Evolutionary conservation across 1,284 basidiomycete genomes (phyloP).

Genomic region (Earliella scabrosa): DNA sequence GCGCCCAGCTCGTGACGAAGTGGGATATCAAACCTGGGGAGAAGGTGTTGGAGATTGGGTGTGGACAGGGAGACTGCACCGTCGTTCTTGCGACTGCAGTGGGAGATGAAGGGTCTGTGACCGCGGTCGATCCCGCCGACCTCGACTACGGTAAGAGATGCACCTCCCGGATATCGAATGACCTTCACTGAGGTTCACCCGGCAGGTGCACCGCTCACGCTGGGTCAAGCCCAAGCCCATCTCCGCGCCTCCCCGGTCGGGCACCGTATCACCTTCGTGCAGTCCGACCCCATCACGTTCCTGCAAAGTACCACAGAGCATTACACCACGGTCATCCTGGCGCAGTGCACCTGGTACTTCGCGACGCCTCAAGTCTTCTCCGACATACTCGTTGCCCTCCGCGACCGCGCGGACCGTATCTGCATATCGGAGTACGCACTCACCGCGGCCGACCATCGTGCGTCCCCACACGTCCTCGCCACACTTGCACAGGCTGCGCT

Average conservation of each 20-base stretch:
- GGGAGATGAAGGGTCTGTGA: slow-evolving; percentile 42
- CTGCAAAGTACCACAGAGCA: slow-evolving; percentile 28
- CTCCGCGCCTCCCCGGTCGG: slow-evolving; percentile 39
- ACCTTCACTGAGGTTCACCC: too few species aligned
- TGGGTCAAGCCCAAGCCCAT: slow-evolving; percentile 44
- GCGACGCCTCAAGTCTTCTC: slow-evolving; percentile 37
- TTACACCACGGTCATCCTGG: slow-evolving; percentile 43
- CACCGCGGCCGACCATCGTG: slow-evolving; percentile 27
- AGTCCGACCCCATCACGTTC: slow-evolving; percentile 39
- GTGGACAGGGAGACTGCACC: slow-evolving; percentile 49
- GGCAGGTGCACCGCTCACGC: slow-evolving; percentile 44
- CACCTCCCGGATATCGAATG: neutral
- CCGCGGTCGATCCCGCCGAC: slow-evolving; percentile 45
- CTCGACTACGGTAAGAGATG: slow-evolving; percentile 40
- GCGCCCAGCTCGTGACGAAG: slow-evolving; percentile 37
- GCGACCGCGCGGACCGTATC: slow-evolving; percentile 32
- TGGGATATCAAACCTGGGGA: slow-evolving; percentile 39
- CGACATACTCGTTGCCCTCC: slow-evolving; percentile 38
- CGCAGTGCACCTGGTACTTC: slow-evolving; percentile 49
- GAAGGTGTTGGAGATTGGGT: slow-evolving; percentile 45
- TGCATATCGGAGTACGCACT: slow-evolving; percentile 46
- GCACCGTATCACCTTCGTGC: slow-evolving; percentile 41
- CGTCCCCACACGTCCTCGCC: slow-evolving; percentile 42
- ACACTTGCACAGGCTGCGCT: slow-evolving; percentile 43
- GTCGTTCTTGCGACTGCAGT: slow-evolving; percentile 42